Conservation (phyloP, 495 filamentous ascomycete species). For the Penicillium longicatenatum region DNA sequence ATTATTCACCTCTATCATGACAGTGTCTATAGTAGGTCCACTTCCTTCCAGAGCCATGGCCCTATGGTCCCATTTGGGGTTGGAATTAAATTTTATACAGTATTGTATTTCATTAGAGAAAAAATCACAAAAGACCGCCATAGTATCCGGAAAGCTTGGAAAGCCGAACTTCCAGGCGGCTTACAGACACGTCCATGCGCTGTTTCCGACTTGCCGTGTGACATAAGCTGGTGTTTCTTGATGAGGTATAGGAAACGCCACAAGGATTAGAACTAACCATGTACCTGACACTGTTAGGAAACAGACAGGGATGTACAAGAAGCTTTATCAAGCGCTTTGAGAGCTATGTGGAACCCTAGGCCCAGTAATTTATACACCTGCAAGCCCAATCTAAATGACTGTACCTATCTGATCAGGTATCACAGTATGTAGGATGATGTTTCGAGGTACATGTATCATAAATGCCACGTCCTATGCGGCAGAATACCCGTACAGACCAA, state of each 20-base stretch:
- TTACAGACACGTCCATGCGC: background rate
- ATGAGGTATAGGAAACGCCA: constrained; percentile 5
- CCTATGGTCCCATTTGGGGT: constrained; percentile 3
- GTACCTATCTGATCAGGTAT: background rate
- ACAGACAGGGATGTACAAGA: background rate
- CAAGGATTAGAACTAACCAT: constrained; percentile 7
- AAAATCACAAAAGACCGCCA: background rate
- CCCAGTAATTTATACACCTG: constrained; percentile 13
- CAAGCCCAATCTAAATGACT: background rate
- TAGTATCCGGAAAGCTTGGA: constrained; percentile 1
- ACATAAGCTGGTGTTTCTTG: background rate
- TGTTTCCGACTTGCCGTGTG: constrained; percentile 6
- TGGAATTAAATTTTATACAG: constrained; percentile 10
- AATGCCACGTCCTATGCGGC: constrained; percentile 1
- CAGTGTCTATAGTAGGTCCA: constrained; percentile 4
- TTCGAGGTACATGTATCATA: background rate
- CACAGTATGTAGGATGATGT: constrained; percentile 21
- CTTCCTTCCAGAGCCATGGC: constrained; percentile 13
- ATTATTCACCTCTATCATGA: constrained; percentile 7
- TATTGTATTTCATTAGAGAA: background rate
- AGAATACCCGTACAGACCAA: background rate
- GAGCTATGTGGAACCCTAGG: background rate
- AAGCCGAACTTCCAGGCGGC: constrained; percentile 1
- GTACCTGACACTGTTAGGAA: constrained; percentile 11
- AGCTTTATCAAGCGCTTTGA: background rate